These are phyloP conservation scores for Trichosporon faecale DNA, from an alignment of 1,284 basidiomycete species.

Conservation along the genomic window DNA sequence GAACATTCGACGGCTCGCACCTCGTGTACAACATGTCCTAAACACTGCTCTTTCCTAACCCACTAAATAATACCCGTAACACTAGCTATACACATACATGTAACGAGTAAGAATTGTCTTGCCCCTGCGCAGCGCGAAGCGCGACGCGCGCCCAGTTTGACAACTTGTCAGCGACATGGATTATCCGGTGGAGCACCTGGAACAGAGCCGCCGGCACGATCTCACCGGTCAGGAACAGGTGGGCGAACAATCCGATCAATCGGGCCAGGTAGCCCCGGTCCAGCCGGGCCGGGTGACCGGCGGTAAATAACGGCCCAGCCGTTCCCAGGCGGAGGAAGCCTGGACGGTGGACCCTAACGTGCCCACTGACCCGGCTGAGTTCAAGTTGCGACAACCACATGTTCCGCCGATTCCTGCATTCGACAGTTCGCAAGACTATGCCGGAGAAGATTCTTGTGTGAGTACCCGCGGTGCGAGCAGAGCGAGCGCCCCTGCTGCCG, in stretches of 20 bases:
- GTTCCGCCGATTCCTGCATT: neutral
- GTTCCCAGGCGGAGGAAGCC: neutral
- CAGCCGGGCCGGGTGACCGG: neutral
- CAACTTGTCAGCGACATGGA: neutral
- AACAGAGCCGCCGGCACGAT: neutral
- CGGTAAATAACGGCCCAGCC: neutral
- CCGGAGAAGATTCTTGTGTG: conserved; percentile 39
- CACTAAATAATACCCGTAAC: neutral
- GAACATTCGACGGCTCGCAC: conserved; percentile 22
- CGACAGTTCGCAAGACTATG: neutral
- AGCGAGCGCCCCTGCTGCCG: neutral
- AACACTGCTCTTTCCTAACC: neutral
- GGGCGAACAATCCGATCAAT: neutral
- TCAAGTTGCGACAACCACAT: neutral
- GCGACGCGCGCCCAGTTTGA: too few species aligned
- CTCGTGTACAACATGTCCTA: conserved; percentile 5
- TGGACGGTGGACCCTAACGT: neutral
- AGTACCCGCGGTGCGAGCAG: conserved; percentile 10
- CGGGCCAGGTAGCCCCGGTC: neutral
- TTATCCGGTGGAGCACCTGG: too few species aligned
- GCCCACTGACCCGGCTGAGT: neutral
- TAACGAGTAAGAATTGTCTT: conserved; percentile 6
- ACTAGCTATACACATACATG: neutral
- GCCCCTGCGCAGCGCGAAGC: too few species aligned
- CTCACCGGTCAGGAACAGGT: neutral